These are phyloP conservation scores for Blastocystis sp. DNA, from an alignment of 352 stramenopile species.

Conservation along the genomic window DNA sequence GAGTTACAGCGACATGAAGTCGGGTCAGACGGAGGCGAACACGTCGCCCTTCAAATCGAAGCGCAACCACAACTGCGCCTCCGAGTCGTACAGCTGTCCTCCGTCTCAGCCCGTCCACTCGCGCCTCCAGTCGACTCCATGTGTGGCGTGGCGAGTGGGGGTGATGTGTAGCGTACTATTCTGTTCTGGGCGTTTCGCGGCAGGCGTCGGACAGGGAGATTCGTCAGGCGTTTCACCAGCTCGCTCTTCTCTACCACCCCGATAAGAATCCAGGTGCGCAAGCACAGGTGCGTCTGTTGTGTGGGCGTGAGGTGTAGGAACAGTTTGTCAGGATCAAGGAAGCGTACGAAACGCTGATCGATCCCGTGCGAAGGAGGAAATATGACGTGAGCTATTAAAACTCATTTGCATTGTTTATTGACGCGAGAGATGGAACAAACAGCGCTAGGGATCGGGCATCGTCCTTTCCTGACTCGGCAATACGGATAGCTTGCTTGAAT, in stretches of 20 bases:
- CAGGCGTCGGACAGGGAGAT: conserved; percentile 55
- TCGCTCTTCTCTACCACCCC: conserved; percentile 31
- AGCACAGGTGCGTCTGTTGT: neutral
- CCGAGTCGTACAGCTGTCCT: no score
- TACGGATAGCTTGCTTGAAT: no score
- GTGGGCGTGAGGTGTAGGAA: conserved; percentile 7
- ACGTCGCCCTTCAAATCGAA: conserved; percentile 24
- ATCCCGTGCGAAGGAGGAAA: neutral
- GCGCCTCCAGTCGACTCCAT: no score
- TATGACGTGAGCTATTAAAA: conserved; percentile 57
- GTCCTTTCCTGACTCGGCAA: no score
- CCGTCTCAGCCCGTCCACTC: neutral
- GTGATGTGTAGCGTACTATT: conserved; percentile 19
- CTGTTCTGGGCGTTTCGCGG: conserved; percentile 9
- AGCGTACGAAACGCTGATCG: conserved; percentile 43
- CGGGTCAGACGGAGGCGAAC: neutral
- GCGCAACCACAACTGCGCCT: neutral
- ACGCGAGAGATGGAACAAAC: no score
- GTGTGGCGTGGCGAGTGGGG: neutral
- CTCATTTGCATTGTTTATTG: neutral
- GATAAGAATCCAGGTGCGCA: conserved; percentile 40
- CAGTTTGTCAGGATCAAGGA: conserved; percentile 50
- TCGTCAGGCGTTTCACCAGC: conserved; percentile 21
- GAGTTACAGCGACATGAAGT: conserved; percentile 15
- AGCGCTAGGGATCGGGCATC: no score